phyloP scores from a whole-genome alignment of 225 moss, liverwort and hornwort species.

The Sphagnum contortum region DNA sequence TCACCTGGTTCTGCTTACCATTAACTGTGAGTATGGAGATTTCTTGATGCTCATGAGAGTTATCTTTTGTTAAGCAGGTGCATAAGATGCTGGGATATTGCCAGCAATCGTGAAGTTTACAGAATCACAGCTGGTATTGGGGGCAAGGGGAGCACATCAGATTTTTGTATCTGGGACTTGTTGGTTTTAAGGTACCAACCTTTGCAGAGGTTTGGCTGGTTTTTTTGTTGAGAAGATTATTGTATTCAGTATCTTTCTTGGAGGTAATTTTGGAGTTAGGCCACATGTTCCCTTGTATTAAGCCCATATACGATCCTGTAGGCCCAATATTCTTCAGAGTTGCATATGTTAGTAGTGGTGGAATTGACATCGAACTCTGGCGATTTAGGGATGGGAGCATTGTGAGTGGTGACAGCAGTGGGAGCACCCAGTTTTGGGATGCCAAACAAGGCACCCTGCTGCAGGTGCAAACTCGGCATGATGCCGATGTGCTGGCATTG shows the following conservation, averaged over 20 bases:
- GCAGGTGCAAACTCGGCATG: conserved; percentile 70
- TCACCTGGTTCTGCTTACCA: no score
- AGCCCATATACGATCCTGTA: no score
- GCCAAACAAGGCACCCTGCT: conserved; percentile 76
- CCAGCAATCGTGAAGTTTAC: conserved; percentile 50
- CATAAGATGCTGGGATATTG: conserved; percentile 87
- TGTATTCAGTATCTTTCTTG: no score
- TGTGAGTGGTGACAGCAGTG: conserved; percentile 96
- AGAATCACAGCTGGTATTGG: conserved; percentile 86
- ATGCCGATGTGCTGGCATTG: conserved; percentile 84
- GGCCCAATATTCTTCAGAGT: no score
- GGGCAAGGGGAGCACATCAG: conserved; percentile 31
- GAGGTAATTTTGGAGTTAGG: no score
- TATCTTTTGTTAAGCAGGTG: conserved; percentile 34
- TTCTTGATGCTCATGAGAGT: no score
- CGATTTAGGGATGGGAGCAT: conserved; percentile 74
- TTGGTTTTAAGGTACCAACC: conserved; percentile 46
- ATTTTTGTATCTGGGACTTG: conserved; percentile 89
- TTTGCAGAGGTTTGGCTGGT: no score
- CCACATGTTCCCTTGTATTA: no score
- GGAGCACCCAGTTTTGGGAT: conserved; percentile 97
- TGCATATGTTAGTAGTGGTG: no score
- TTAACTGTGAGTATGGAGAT: no score
- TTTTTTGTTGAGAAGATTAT: no score
- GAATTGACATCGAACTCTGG: neutral